These are phyloP conservation scores for Volutella citrinella DNA, from an alignment of 2,329 filamentous ascomycete genomes.

Conservation along the genomic window DNA sequence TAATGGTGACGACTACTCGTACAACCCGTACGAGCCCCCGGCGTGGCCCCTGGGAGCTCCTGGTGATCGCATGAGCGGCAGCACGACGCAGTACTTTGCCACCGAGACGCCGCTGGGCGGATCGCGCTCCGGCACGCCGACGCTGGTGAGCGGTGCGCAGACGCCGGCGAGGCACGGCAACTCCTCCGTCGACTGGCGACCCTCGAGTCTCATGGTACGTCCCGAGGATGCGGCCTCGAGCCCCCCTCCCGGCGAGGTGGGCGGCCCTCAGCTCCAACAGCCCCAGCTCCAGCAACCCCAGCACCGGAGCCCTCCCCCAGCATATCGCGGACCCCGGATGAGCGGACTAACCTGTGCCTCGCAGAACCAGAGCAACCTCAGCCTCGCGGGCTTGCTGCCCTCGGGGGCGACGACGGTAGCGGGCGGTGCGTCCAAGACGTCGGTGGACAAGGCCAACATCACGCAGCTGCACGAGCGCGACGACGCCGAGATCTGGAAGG, in stretches of 20 bases:
- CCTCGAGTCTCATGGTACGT: slow-evolving; percentile 27
- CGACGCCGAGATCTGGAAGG: slow-evolving; percentile 42
- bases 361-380: slow-evolving; percentile 42
- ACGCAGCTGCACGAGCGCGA: slow-evolving; percentile 40
- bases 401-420: slow-evolving; percentile 24
- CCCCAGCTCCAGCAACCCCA: too few relatives aligned
- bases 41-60: slow-evolving; percentile 25
- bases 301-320: too few relatives aligned
- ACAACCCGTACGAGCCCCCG: too few relatives aligned
- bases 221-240: slow-evolving; percentile 17
- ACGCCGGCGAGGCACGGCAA: slow-evolving; percentile 21
- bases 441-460: slow-evolving; percentile 30
- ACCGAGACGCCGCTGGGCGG: too few relatives aligned
- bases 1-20: too few relatives aligned
- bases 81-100: slow-evolving; percentile 20
- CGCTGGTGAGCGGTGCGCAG: slow-evolving; percentile 22
- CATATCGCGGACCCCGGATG: too few relatives aligned
- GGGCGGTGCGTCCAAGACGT: slow-evolving; percentile 27
- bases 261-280: too few relatives aligned
- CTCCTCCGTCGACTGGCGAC: slow-evolving; percentile 28
- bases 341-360: too few relatives aligned
- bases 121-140: slow-evolving; percentile 25
- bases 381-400: slow-evolving; percentile 38
- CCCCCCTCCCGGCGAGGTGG: slow-evolving; percentile 14
- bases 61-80: too few relatives aligned